These are phyloP conservation scores for Plasmodium gonderi DNA, from an alignment of 169 alveolate genomes.

Conservation along the genomic window DNA sequence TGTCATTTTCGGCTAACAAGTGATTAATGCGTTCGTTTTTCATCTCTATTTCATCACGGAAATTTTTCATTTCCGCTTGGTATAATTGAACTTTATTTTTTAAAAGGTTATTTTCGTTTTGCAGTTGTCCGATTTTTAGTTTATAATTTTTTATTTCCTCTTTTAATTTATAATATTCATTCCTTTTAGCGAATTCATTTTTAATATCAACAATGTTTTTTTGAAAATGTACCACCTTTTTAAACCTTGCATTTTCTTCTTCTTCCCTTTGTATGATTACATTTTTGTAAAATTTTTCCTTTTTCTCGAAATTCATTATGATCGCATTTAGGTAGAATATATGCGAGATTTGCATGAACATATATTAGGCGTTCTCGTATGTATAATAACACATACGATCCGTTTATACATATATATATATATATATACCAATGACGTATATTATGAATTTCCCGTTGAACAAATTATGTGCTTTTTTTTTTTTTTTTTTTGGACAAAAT, in stretches of 20 bases:
- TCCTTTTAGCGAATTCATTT: slow-evolving; percentile 20
- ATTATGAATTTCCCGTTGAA: too few relatives aligned
- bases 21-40: slow-evolving; percentile 24
- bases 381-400: too few relatives aligned
- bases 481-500: too few relatives aligned
- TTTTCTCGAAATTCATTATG: slow-evolving; percentile 28
- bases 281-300: slow-evolving; percentile 28
- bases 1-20: slow-evolving; percentile 35
- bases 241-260: slow-evolving; percentile 29
- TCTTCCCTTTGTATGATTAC: slow-evolving; percentile 16
- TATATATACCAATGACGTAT: too few relatives aligned
- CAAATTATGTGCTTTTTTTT: too few relatives aligned
- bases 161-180: slow-evolving; percentile 13
- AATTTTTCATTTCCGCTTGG: slow-evolving; percentile 26
- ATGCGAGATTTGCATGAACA: background rate
- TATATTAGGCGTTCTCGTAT: background rate
- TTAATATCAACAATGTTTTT: slow-evolving; percentile 1
- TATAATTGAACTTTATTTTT: slow-evolving; percentile 12
- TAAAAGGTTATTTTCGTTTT: slow-evolving; percentile 42
- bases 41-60: slow-evolving; percentile 7
- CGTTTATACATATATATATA: too few relatives aligned
- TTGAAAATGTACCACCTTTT: slow-evolving; percentile 30
- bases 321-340: background rate
- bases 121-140: slow-evolving; percentile 14
- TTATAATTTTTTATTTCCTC: slow-evolving; percentile 43